Evolutionary conservation across 345 rosid species (phyloP), one percentile per base, ranked within the genome.

Genomic region (Sisymbrium irio): DNA sequence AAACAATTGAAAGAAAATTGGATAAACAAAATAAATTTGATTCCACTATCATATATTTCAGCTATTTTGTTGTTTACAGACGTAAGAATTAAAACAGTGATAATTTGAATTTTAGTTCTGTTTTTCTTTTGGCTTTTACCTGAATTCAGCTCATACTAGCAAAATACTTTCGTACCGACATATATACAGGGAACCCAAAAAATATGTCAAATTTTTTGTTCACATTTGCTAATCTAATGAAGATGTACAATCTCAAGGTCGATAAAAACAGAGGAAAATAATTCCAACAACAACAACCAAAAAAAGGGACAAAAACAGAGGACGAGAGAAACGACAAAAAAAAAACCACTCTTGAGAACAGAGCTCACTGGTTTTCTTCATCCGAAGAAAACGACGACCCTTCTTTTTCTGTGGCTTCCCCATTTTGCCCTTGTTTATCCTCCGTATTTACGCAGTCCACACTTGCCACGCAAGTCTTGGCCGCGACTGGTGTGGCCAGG

Each of bases 401-500:
- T 22, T 49, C 28, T 37, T 13, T 19, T 22, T 4, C 10, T 15
- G 4, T 35, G n/a, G 8, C 35, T 57, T 77, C 33, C 46, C 76
- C 47, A 28, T 39, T 71, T 40, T 47, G 67, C 67, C 67, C 72
- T 49, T 65, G 68, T 56, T 28, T 55, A 0, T 30, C 19, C n/a
- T 46, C 65, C 15, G 1, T 55, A 45, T 13, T 25, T 4, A 40
- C 54, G 1, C 71, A 44, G 1, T 63, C 60, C 19, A 36, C 13
- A 2, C 19, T 18, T 20, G 57, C n/a, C 14, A 65, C 7, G n/a
- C 60, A 56, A 45, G 63, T 63, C 54, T 63, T 76, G 45, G 61
- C 75, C 11, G 62, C 19, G 64, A 86, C 76, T n/a, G 91, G 93
- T 7, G 96, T 89, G 12, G 96, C 96, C 62, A 89, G 79, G 65